A percentile compares a stretch with the other conserved stretches of the same genome.
These are phyloP conservation scores for Tritrichomonas foetus DNA, from an alignment of 208 protist species.

Conservation along the genomic window DNA sequence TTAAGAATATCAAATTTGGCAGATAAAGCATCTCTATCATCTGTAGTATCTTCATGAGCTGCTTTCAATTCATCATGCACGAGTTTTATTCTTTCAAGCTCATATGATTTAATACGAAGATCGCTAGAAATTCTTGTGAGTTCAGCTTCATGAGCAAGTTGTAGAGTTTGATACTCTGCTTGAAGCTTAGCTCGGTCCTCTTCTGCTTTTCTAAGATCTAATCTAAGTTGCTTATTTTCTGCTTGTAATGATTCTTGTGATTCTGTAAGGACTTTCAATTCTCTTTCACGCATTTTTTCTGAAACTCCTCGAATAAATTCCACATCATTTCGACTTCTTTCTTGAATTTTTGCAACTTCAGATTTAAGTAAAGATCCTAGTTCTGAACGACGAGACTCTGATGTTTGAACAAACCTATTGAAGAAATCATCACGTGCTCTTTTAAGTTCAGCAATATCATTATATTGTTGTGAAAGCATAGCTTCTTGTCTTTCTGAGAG, in stretches of 20 bases:
- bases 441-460: background rate
- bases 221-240: background rate
- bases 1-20: slow-evolving; percentile 26
- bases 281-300: slow-evolving; percentile 19
- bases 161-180: slow-evolving; percentile 19
- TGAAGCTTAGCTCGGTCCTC: background rate
- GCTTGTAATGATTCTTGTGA: background rate
- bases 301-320: slow-evolving; percentile 23
- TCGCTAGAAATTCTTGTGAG: background rate
- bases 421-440: background rate
- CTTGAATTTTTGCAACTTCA: background rate
- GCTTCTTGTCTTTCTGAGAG: background rate
- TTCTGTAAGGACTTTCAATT: background rate
- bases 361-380: background rate
- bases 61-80: slow-evolving; percentile 2
- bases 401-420: background rate
- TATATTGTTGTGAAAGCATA: background rate
- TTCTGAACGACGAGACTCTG: background rate
- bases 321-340: background rate
- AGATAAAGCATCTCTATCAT: slow-evolving; percentile 25
- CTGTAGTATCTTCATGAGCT: background rate
- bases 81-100: background rate
- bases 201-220: background rate
- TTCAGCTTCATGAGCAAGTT: slow-evolving; percentile 30
- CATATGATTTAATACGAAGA: background rate